These are phyloP conservation scores for Aphanoascus verrucosus DNA, from an alignment of 2,329 filamentous ascomycete genomes.

Conservation along the genomic window DNA sequence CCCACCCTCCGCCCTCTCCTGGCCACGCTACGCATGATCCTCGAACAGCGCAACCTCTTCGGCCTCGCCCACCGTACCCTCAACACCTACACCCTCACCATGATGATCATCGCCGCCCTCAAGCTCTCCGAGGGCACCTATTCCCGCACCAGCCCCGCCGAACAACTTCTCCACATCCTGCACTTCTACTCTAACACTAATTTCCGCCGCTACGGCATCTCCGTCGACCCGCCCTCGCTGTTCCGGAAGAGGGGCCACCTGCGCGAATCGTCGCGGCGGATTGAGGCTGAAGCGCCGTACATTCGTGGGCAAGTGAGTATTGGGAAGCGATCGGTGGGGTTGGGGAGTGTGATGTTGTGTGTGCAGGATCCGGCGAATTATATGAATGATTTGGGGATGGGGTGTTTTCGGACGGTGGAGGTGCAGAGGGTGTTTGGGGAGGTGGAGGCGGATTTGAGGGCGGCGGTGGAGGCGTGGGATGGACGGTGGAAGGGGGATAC, in stretches of 20 bases:
- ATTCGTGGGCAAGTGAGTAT: slow-evolving; percentile 33
- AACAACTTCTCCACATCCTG: slow-evolving; percentile 41
- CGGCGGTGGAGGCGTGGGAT: slow-evolving; percentile 22
- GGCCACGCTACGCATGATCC: slow-evolving; percentile 39
- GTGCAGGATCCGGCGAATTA: slow-evolving; percentile 51
- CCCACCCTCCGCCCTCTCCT: slow-evolving; percentile 43
- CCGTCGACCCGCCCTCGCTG: slow-evolving; percentile 38
- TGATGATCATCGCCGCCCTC: slow-evolving; percentile 47
- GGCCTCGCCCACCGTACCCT: slow-evolving; percentile 41
- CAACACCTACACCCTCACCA: slow-evolving; percentile 45
- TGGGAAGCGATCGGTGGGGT: slow-evolving; percentile 26
- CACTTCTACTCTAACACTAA: slow-evolving; percentile 41
- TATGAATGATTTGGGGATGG: slow-evolving; percentile 47
- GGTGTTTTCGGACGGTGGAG: slow-evolving; percentile 40
- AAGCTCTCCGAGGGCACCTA: slow-evolving; percentile 34
- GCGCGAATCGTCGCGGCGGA: background rate
- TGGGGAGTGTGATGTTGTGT: slow-evolving; percentile 35
- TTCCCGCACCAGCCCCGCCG: slow-evolving; percentile 21
- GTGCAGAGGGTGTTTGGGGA: slow-evolving; percentile 36
- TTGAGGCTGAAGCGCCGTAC: slow-evolving; percentile 18
- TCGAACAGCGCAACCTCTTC: slow-evolving; percentile 42
- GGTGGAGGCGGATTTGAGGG: slow-evolving; percentile 22
- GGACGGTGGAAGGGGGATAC: background rate
- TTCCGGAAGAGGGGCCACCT: slow-evolving; percentile 30
- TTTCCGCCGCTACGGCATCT: slow-evolving; percentile 38